These are phyloP conservation scores for Fraxinus ornus DNA, from an alignment of 305 asterid genomes.

Conservation along the genomic window DNA sequence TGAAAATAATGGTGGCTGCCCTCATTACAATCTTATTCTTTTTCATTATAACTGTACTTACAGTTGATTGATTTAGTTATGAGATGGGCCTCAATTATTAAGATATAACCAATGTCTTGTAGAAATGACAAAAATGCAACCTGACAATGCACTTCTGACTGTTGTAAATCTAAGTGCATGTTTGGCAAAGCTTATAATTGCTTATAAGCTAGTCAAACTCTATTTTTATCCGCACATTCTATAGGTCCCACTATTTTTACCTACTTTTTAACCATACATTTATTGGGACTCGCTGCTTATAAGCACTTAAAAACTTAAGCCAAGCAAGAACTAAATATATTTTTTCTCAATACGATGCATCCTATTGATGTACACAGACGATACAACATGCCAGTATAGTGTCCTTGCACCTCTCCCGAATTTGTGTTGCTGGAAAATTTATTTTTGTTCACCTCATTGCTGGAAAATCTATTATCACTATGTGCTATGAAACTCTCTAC, in stretches of 20 bases:
- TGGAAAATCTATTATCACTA: background rate
- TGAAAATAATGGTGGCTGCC: conserved; percentile 9
- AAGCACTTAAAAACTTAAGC: background rate
- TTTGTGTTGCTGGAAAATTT: background rate
- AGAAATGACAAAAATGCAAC: conserved; percentile 7
- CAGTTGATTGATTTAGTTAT: conserved; percentile 12
- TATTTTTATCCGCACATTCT: background rate
- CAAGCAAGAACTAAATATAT: background rate
- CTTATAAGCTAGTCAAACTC: background rate
- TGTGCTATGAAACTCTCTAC: background rate
- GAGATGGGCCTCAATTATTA: conserved; percentile 23
- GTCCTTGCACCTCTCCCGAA: conserved; percentile 5
- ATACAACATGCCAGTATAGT: background rate
- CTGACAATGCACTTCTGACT: conserved; percentile 1
- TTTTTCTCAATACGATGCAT: background rate
- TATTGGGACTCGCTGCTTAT: background rate
- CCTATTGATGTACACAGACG: background rate
- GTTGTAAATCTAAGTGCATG: background rate
- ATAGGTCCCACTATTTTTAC: background rate
- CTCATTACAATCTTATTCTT: background rate
- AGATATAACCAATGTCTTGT: conserved; percentile 9
- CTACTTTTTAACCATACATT: background rate
- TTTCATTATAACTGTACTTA: background rate
- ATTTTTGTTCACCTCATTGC: background rate
- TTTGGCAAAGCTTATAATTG: background rate